Evolutionary conservation across 306 rosid genomes (phyloP), one percentile per base, ranked within the genome.

Genomic region (Casuarina glauca): DNA sequence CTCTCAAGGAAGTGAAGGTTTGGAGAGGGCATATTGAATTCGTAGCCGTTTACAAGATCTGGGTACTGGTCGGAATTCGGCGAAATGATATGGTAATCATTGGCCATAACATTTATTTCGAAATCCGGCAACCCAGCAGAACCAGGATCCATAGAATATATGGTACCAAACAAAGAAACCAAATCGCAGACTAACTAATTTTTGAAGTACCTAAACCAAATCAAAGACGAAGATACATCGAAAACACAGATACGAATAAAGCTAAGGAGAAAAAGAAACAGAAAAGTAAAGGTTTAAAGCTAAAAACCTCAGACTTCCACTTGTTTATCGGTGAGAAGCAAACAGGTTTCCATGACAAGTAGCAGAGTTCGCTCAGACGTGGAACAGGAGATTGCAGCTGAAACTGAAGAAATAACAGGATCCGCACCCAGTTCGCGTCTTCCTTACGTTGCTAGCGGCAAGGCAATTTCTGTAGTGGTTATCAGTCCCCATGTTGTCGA

Each of bases 51-150:
- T n/a, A 63, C 1, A 60, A 66, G 75, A 62, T 57, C 71, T 50
- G 83, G 41, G 75, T 38, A 78, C 57, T 69, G 80, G 38, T 41
- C 20, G n/a, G 83, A 74, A 77, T 42, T 58, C 55, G 79, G 76
- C 9, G 75, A 73, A 12, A 57, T 39, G 62, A 61, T 3, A 0
- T 63, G 61, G 35, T 44, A 5, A 44, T 55, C 62, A 5, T 67
- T 51, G 50, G 52, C 5, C 19, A 1, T 5, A 2, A 5, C 73
- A 8, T 54, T 82, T 48, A 74, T 77, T 72, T 74, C 13, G 77
- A 50, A 84, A 76, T 69, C 84, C 51, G 84, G 60, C 55, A 41
- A 32, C 13, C 6, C n/a, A 44, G 8, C 48, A 44, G 48, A 44
- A 44, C 1, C 1, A 44, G 7, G 83, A 81, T 82, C 48, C 48